Conservation (phyloP, 192 early-diverging fungal species). For the Coemansia sp. region DNA sequence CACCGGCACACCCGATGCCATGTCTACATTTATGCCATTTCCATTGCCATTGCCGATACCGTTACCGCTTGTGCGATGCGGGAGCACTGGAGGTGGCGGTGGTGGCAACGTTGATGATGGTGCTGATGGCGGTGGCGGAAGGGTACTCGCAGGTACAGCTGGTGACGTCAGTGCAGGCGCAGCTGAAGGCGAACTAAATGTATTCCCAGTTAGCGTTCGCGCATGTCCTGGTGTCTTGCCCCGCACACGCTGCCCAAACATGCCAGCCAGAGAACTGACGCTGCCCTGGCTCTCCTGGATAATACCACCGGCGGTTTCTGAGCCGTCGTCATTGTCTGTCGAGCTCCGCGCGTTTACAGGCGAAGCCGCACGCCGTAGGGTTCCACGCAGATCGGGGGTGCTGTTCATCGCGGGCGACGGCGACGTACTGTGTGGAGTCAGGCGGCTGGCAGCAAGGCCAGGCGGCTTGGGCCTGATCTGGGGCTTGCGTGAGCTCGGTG, state of each 20-base stretch:
- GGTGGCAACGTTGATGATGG: slow-evolving; percentile 19
- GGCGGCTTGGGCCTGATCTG: slow-evolving; percentile 38
- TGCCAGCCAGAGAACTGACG: slow-evolving; percentile 48
- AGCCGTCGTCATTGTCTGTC: slow-evolving; percentile 10
- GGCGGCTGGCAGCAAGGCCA: slow-evolving; percentile 18
- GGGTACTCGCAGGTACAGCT: not conserved
- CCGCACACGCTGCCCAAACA: slow-evolving; percentile 42
- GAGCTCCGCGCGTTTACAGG: slow-evolving; percentile 24
- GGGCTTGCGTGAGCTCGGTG: slow-evolving; percentile 44
- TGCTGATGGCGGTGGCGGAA: slow-evolving; percentile 21
- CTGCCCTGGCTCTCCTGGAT: slow-evolving; percentile 50
- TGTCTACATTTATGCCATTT: not conserved
- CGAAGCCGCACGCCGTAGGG: slow-evolving; percentile 12
- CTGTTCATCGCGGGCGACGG: slow-evolving; percentile 15
- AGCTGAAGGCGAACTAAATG: slow-evolving; percentile 14
- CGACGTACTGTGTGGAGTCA: slow-evolving; percentile 19
- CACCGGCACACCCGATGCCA: slow-evolving; percentile 19
- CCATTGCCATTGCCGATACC: not conserved
- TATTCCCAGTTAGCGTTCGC: slow-evolving; percentile 7
- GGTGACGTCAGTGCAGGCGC: slow-evolving; percentile 24
- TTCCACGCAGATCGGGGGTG: slow-evolving; percentile 16
- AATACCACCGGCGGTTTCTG: slow-evolving; percentile 17
- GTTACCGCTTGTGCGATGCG: slow-evolving; percentile 6
- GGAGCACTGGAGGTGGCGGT: slow-evolving; percentile 23
- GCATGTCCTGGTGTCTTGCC: slow-evolving; percentile 16